phyloP scores from a whole-genome alignment of 805 yeast genomes.

The Wickerhamiella domercqiae region DNA sequence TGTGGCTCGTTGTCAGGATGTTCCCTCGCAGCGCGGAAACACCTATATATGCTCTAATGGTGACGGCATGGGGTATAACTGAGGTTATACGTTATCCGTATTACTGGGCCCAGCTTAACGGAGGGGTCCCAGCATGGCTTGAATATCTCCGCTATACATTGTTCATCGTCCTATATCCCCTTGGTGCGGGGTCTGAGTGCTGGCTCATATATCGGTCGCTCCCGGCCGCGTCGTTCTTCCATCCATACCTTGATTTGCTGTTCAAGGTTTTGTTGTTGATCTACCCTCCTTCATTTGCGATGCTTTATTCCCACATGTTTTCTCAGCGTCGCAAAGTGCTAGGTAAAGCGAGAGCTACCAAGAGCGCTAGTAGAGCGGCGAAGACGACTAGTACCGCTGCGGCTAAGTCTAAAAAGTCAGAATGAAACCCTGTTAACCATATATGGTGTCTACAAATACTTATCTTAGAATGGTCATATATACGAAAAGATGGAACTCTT shows the following conservation, averaged over 20 bases:
- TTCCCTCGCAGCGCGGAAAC: slow-evolving; percentile 55
- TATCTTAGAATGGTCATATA: no score
- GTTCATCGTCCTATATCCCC: slow-evolving; percentile 71
- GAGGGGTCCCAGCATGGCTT: slow-evolving; percentile 41
- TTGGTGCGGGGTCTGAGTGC: slow-evolving; percentile 82
- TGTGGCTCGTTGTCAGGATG: slow-evolving; percentile 63
- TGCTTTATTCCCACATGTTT: slow-evolving; percentile 76
- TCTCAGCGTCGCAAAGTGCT: slow-evolving; percentile 65
- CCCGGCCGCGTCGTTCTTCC: slow-evolving; percentile 39
- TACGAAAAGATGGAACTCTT: no score
- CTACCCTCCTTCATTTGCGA: slow-evolving; percentile 78
- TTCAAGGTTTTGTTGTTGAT: slow-evolving; percentile 43
- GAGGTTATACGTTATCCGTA: slow-evolving; percentile 80
- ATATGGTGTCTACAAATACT: no score
- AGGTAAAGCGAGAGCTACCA: slow-evolving; percentile 14
- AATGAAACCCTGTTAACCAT: no score
- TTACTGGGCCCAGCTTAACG: slow-evolving; percentile 49
- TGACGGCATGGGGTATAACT: slow-evolving; percentile 84
- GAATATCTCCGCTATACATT: slow-evolving; percentile 68
- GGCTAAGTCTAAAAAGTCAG: neutral
- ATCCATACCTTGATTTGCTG: slow-evolving; percentile 35
- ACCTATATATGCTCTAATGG: slow-evolving; percentile 44
- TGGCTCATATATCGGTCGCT: slow-evolving; percentile 54
- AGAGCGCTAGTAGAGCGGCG: slow-evolving; percentile 3
- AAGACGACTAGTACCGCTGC: neutral